phyloP scores from a whole-genome alignment of 169 alveolate genomes.

The Condylostoma magnum region DNA sequence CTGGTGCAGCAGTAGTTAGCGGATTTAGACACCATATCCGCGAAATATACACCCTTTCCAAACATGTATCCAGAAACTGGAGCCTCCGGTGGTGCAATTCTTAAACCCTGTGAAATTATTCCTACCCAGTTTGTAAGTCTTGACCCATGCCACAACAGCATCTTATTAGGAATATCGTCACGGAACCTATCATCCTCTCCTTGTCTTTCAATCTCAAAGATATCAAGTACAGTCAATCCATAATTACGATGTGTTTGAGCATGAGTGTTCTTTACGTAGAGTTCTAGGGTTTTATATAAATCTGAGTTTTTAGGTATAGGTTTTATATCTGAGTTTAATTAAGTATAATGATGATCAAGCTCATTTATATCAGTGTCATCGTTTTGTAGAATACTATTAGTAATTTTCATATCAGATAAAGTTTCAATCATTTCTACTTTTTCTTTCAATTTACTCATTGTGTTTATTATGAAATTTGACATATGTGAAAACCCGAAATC shows the following conservation, averaged over 20 bases:
- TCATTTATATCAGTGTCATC: slow-evolving; percentile 35
- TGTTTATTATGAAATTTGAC: slow-evolving; percentile 59
- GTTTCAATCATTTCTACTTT: slow-evolving; percentile 69
- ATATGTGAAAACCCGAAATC: slow-evolving; percentile 70
- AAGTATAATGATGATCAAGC: slow-evolving; percentile 59
- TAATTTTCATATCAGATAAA: slow-evolving; percentile 64
- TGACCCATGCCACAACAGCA: slow-evolving; percentile 91
- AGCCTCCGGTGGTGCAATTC: slow-evolving; percentile 94
- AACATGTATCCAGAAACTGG: slow-evolving; percentile 91
- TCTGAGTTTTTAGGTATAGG: slow-evolving; percentile 53
- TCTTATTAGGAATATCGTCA: slow-evolving; percentile 62
- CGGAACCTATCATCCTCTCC: slow-evolving; percentile 75
- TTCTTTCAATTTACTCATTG: slow-evolving; percentile 52
- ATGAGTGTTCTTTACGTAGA: slow-evolving; percentile 64
- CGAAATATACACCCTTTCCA: slow-evolving; percentile 92
- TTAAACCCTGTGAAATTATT: slow-evolving; percentile 83
- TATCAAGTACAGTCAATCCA: slow-evolving; percentile 45
- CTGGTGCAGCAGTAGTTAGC: slow-evolving; percentile 84
- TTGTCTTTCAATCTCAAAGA: slow-evolving; percentile 61
- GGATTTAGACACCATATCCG: slow-evolving; percentile 88
- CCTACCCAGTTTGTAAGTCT: slow-evolving; percentile 88
- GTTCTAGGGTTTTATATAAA: slow-evolving; percentile 60
- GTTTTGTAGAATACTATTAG: slow-evolving; percentile 53
- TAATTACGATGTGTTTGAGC: slow-evolving; percentile 62
- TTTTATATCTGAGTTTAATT: slow-evolving; percentile 57